phyloP scores from a whole-genome alignment of 495 filamentous ascomycete species.

The Trichoderma parareesei region DNA sequence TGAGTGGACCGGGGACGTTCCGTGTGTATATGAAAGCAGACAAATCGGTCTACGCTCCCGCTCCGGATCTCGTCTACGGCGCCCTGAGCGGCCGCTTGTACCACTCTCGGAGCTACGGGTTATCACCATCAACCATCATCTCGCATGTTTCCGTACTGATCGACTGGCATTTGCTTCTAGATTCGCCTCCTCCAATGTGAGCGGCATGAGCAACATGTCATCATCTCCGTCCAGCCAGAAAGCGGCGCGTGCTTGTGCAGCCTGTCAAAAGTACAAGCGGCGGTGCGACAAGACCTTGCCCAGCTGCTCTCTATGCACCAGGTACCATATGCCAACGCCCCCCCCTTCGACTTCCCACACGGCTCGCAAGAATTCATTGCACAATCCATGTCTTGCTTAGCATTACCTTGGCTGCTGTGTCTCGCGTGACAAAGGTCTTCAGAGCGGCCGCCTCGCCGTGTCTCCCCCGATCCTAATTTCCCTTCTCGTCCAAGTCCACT shows the following conservation, averaged over 20 bases:
- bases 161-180: background rate
- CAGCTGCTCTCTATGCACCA: conserved; percentile 31
- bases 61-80: background rate
- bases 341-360: too few relatives aligned
- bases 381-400: conserved; percentile 25
- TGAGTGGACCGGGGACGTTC: background rate
- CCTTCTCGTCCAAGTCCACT: conserved; percentile 18
- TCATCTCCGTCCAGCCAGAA: background rate
- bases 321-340: conserved; percentile 22
- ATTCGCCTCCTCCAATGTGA: background rate
- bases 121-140: background rate
- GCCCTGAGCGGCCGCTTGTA: conserved; percentile 4
- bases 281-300: conserved; percentile 32
- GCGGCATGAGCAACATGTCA: background rate
- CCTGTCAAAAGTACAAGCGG: conserved; percentile 10
- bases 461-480: conserved; percentile 27
- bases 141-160: background rate
- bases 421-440: conserved; percentile 15
- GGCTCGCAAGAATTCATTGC: conserved; percentile 20
- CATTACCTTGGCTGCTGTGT: conserved; percentile 11
- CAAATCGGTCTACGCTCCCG: background rate
- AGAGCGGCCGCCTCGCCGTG: conserved; percentile 16
- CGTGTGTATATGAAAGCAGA: background rate
- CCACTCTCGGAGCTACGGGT: background rate
- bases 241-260: background rate